Conservation (phyloP, 306 rosid genomes). For the Cucumis hystrix region DNA sequence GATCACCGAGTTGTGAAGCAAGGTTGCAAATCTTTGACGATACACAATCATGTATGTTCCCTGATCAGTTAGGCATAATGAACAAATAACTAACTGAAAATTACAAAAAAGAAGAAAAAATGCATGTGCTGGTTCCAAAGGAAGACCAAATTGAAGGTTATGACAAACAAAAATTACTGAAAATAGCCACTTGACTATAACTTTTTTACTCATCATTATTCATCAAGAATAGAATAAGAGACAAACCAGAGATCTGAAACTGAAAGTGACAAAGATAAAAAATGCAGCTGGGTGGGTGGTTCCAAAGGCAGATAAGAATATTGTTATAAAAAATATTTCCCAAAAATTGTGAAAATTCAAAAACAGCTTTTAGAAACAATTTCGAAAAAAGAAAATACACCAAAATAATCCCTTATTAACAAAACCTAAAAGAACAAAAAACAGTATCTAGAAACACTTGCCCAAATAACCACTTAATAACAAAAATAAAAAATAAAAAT, state of each 20-base stretch:
- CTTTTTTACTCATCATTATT: background rate
- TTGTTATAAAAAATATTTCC: background rate
- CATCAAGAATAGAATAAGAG: background rate
- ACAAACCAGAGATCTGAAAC: background rate
- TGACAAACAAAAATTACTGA: background rate
- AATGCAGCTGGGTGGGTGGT: background rate
- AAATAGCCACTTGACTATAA: background rate
- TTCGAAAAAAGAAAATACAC: background rate
- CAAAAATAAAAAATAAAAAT: too few relatives aligned
- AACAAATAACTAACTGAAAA: conserved; percentile 13
- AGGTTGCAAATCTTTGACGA: conserved; percentile 53
- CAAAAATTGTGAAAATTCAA: background rate
- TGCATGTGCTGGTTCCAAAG: background rate
- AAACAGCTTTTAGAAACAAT: background rate
- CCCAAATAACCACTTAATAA: too few relatives aligned
- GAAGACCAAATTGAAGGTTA: background rate
- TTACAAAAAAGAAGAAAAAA: conserved; percentile 4
- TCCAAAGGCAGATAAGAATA: background rate
- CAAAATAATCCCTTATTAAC: background rate
- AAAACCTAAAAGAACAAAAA: too few relatives aligned
- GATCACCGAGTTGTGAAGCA: conserved; percentile 76
- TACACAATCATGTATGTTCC: conserved; percentile 79
- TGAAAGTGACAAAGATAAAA: background rate
- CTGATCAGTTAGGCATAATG: conserved; percentile 32
- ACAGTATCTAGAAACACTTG: too few relatives aligned